Evolutionary conservation across 2,329 filamentous ascomycete species (phyloP), one percentile per base, ranked within the genome.

Genomic region (Cladosporium austrohemisphaericum): DNA sequence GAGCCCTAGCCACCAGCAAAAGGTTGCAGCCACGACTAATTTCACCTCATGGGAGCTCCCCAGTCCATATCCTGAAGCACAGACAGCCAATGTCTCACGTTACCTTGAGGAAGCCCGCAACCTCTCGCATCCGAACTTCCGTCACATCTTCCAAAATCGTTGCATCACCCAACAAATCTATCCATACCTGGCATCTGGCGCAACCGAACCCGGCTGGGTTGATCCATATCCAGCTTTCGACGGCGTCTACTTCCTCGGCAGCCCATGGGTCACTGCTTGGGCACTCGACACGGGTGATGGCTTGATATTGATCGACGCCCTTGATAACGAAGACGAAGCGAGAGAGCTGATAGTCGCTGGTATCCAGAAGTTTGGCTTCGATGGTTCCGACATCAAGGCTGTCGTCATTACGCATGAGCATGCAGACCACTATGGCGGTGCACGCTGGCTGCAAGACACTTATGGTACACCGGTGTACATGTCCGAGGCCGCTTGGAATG

Each of bases 401-500:
- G 40, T 55, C 16, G 33, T 55, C 20, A 48, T 56, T 14, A 56
- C 52, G 9, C 52, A 55, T 18, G 52, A 56, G 40, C 52, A 56
- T 26, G 35, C 46, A 9, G 52, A 56, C 25, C 50, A 56, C 26
- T 54, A 52, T 26, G 52, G 54, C 19, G 52, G 54, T 4, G 49
- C 50, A 5, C 41, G 18, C 10, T 56, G 49, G 40, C 23, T 56
- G 16, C 52, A 56, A 35, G 49, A 54, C 18, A 50, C 36, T 5
- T 56, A 38, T 23, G 23, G 36, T 19, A 25, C 47, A 5, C 32
- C 46, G 1, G 49, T 50, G 2, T 54, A 52, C 22, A 50, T 50
- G 18, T 50, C 52, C 5, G 47, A 51, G 20, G 14, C 41, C 7
- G 43, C 47, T 3, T 56, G 54, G 54, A 23, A 50, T 10, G 36